Evolutionary conservation across 345 rosid genomes (phyloP), one percentile per base, ranked within the genome.

Genomic region (Garcia nutans): DNA sequence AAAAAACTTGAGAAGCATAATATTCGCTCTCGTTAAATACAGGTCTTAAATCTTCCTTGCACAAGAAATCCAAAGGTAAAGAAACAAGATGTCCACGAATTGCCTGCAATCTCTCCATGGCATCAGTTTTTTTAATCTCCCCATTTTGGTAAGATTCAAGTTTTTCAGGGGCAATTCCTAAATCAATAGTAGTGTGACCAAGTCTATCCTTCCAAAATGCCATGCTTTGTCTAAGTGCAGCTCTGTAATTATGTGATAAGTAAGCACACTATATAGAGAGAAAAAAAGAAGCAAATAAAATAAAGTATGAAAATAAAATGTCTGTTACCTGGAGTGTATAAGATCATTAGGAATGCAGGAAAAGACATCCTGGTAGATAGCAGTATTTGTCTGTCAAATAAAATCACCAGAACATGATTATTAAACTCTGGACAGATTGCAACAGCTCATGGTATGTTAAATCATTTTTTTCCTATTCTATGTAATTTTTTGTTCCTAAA

Each of bases 1-100:
- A 89, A 74, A 96, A 96, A 85, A 96, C 98, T 79, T 93, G 98
- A 76, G 97, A 88, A 22, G 99, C 99, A 77, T 96, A 96, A 80
- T 87, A 96, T 82, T 93, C 98, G 74, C 99, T 96, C 87, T 96
- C 97, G 41, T 90, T 96, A 74, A 93, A 96, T 50, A 92, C 90
- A 0, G 97, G 99, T 86, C 99, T 90, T 70, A 96, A 83, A 82
- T 96, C 99, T 87, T 96, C 99, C 77, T 77, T 82, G 87, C 89
- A 82, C 99, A 93, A 90, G 85, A 96, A 96, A 76, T 92, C 98
- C 87, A 96, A 73, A 12, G 98, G 99, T 84, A 88, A 92, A 13
- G 96, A 88, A 84, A 96, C 99, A 16, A 96, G 98, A 75, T 96
- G 97, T 71, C 98, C 99, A 22, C 82, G 83, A 10, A 93, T 79